These are phyloP conservation scores for Pulveroboletus frians DNA, from an alignment of 768 basidiomycete genomes.

Conservation along the genomic window DNA sequence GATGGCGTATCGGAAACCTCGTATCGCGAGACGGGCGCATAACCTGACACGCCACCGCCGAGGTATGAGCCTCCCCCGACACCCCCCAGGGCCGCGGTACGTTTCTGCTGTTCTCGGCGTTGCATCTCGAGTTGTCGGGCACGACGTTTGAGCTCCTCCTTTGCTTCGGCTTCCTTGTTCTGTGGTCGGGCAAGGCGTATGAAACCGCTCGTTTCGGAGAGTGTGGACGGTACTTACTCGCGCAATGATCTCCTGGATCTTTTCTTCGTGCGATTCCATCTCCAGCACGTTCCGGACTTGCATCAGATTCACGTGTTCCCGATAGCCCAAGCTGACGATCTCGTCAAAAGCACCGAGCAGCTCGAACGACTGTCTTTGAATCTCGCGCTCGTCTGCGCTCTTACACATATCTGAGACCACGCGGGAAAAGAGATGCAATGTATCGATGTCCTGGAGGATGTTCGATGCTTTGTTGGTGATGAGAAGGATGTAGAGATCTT, in stretches of 20 bases:
- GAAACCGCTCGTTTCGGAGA: not conserved
- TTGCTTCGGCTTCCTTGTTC: conserved; percentile 99
- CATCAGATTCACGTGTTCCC: conserved; percentile 72
- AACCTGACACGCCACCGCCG: conserved; percentile 64
- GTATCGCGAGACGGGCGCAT: conserved; percentile 66
- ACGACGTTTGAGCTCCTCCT: conserved; percentile 96
- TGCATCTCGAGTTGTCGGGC: conserved; percentile 99
- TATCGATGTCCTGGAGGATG: conserved; percentile 97
- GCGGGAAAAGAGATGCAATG: conserved; percentile 88
- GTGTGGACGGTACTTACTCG: conserved; percentile 49
- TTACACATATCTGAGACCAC: conserved; percentile 91
- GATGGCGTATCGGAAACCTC: conserved; percentile 56
- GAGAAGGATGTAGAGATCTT: conserved; percentile 93
- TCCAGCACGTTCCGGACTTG: conserved; percentile 76
- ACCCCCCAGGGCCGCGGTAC: conserved; percentile 48
- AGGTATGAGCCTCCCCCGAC: conserved; percentile 54
- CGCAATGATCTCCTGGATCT: conserved; percentile 97
- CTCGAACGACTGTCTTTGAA: conserved; percentile 87
- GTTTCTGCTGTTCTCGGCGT: conserved; percentile 86
- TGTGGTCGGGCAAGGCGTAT: conserved; percentile 23
- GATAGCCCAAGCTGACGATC: conserved; percentile 84
- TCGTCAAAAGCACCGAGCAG: conserved; percentile 95
- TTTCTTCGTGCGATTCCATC: conserved; percentile 91
- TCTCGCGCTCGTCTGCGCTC: conserved; percentile 83
- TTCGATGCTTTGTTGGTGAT: conserved; percentile 99